Evolutionary conservation across 2,329 filamentous ascomycete genomes (phyloP), one percentile per base, ranked within the genome.

Genomic region (Arthrobotrys sphaeroides): DNA sequence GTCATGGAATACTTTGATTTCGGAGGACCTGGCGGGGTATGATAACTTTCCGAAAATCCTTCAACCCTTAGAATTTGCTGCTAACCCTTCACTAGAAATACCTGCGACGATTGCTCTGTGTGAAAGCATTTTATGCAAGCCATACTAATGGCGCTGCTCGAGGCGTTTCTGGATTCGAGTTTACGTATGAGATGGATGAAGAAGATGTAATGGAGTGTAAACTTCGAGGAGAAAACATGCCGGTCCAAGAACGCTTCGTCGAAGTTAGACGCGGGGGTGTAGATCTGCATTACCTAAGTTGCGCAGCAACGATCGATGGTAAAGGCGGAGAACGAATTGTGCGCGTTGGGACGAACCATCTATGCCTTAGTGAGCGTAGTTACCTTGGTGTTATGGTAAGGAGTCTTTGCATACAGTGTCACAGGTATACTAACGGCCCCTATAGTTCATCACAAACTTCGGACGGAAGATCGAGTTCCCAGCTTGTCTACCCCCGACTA

Each of bases 1-100:
- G 42, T 69, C 10, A 75, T 75, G 72, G 72, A 75, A 59, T 75
- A 75, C 24, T 75, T 75, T n/a, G 72, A 75, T 33, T 75, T 75
- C 40, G 72, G 72, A 36, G 72, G 72, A 7, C 64, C 57, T 13
- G 72, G 64, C 62, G 72, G 72, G 10, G 72, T 69, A 75, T 42
- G 69, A 55, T 12, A 6, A 5, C 12, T 38, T 18, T 5, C n/a
- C 5, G 16, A 33, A 10, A 45, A n/a, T n/a, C n/a, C n/a, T 42
- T 9, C 1, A 43, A 61, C 9, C 9, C 9, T 36, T 49, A 12
- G 2, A 2, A 26, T 26, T 4, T 43, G 12, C 10, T 12, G 20
- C 62, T 74, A 45, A 74, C 62, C 5, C 24, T 51, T n/a, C 12
- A 20, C 12, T 53, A 75, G 72, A 55, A 57, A 75, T 75, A 75